Percentiles rank a stretch among this genome's conserved stretches.
Conservation (phyloP, 495 filamentous ascomycete genomes). For the Aspergillus hancockii region DNA sequence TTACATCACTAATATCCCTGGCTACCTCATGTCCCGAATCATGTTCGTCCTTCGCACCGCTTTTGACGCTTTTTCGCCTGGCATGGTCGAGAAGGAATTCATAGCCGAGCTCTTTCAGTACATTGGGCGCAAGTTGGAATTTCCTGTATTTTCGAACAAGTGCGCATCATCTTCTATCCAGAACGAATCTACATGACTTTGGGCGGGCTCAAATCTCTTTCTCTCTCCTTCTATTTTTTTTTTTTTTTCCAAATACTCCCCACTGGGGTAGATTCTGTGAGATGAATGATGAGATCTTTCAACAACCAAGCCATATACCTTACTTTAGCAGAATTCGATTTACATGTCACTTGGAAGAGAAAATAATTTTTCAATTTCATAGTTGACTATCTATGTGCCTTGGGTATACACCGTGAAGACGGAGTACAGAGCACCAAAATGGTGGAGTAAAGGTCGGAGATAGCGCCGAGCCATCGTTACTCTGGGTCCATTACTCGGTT, state of each 20-base stretch:
- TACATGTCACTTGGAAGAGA: no score
- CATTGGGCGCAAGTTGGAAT: conserved; percentile 24
- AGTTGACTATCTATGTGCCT: no score
- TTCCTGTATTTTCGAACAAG: conserved; percentile 27
- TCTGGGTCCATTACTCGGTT: no score
- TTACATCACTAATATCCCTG: conserved; percentile 26
- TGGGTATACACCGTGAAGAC: no score
- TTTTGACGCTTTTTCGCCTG: conserved; percentile 26
- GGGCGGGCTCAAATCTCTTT: neutral
- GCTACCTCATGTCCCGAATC: conserved; percentile 28
- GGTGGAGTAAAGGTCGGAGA: neutral
- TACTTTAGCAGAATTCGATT: no score
- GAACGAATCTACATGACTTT: conserved; percentile 1
- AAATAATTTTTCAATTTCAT: no score
- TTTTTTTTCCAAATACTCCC: neutral
- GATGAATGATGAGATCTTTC: neutral
- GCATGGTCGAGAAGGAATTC: conserved; percentile 29
- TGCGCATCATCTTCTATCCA: conserved; percentile 19
- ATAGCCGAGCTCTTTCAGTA: conserved; percentile 22
- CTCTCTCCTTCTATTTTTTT: conserved; percentile 6
- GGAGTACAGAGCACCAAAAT: no score
- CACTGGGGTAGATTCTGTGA: neutral
- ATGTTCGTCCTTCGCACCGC: conserved; percentile 30
- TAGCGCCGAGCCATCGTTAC: neutral
- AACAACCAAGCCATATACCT: neutral